Conservation (phyloP, 306 rosid genomes). For the Coriaria nepalensis region DNA sequence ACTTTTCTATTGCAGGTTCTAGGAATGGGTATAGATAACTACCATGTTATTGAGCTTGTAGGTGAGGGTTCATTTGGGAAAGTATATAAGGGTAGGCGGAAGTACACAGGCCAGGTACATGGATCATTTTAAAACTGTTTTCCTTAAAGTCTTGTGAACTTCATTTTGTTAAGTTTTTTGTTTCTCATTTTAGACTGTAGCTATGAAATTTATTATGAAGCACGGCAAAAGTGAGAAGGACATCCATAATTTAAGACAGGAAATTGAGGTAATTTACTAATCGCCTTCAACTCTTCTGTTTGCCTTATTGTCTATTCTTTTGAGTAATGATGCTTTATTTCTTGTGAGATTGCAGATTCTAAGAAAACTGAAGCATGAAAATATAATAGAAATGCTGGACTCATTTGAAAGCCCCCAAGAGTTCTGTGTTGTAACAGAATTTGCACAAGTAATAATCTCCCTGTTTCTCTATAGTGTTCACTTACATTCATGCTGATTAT, state of each 20-base stretch:
- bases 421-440: conserved; percentile 94
- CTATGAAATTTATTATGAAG: conserved; percentile 94
- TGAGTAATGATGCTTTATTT: background rate
- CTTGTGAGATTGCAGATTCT: conserved; percentile 49
- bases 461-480: conserved; percentile 6
- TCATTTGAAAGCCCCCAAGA: conserved; percentile 95
- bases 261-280: conserved; percentile 52
- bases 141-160: background rate
- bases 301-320: background rate
- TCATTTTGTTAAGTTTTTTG: background rate
- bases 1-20: background rate
- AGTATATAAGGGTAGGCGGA: conserved; percentile 88
- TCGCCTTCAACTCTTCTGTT: background rate
- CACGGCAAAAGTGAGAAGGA: conserved; percentile 96
- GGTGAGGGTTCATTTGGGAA: conserved; percentile 99
- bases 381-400: conserved; percentile 94
- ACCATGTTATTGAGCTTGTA: conserved; percentile 90
- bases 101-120: conserved; percentile 68
- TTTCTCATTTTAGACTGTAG: conserved; percentile 51
- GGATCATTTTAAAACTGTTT: background rate
- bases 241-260: conserved; percentile 79
- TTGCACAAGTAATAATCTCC: conserved; percentile 62
- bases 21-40: conserved; percentile 77
- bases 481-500: background rate
- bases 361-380: conserved; percentile 86